Evolutionary conservation across 345 rosid genomes (phyloP), one percentile per base, ranked within the genome.

Genomic region (Trapa incisa): DNA sequence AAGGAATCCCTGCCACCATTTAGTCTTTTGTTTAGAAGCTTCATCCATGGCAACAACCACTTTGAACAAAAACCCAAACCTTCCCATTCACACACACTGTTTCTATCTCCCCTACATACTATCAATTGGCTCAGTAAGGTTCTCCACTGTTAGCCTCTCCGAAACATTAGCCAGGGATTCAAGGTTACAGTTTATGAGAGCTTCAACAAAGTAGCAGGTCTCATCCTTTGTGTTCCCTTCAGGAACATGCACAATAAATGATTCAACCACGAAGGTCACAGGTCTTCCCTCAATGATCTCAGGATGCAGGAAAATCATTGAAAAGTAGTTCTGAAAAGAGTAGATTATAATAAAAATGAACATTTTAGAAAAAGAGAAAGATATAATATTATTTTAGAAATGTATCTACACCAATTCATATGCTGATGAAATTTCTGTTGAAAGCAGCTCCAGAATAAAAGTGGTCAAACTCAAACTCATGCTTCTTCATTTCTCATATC

Each of bases 141-240:
- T 87, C 76, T 82, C 90, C 79, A 87, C 86, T 1, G 96, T 96
- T 72, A 85, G 87, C 74, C 89, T 84, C 77, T 91, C 90, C 0
- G 96, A 94, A 65, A 89, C 86, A 81, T 89, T 92, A 37, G 90
- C 87, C 71, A 94, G 81, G 72, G 99, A 91, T 73, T 87, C 87
- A 78, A 94, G 96, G 75, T 94, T 94, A 86, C 96, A 91, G 72
- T 81, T 85, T 77, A 95, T 87, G 37, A 95, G 69, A 68, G 99
- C 96, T 75, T 89, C 89, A 0, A 95, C 91, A 43, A 95, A 91
- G 87, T 87, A 95, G 69, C 96, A 89, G 57, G 99, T 95, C 72
- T 95, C 99, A 39, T 91, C 99, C 79, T 84, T 80, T 70, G 97
- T 95, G 78, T 95, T 91, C 61, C 99, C 96, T 52, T 91, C 84